These are phyloP conservation scores for Saccharomyces hybrid DNA, from an alignment of 1,139 yeast species.

Conservation along the genomic window DNA sequence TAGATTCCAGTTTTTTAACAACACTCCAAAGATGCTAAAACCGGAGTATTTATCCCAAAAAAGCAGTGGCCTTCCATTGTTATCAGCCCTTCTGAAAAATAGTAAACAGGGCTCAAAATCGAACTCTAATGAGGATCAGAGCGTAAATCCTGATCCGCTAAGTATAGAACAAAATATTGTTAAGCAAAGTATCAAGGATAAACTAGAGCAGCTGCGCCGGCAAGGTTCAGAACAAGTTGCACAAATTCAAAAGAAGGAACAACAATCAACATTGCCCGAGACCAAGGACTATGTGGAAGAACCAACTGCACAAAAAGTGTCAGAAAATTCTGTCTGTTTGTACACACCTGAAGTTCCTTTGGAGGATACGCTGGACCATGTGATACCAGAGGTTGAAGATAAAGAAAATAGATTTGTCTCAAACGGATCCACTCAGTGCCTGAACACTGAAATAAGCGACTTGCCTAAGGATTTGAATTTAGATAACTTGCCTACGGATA, in stretches of 20 bases:
- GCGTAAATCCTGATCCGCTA: not conserved
- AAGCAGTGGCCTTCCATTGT: conserved; percentile 16
- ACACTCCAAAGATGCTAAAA: conserved; percentile 25
- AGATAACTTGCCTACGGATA: conserved; percentile 18
- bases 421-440: not conserved
- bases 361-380: not conserved
- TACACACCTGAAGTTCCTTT: not conserved
- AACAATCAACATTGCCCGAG: not conserved
- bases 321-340: not conserved
- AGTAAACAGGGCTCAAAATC: conserved; percentile 3
- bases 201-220: conserved; percentile 19
- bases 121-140: not conserved
- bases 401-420: not conserved
- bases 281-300: not conserved
- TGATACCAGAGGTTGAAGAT: not conserved
- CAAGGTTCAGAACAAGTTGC: conserved; percentile 5
- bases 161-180: conserved; percentile 3
- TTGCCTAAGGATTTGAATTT: conserved; percentile 13
- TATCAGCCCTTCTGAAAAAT: conserved; percentile 20
- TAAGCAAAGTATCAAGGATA: conserved; percentile 16
- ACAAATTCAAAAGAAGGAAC: not conserved
- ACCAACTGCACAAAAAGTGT: not conserved
- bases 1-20: conserved; percentile 15
- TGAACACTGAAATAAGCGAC: not conserved
- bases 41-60: conserved; percentile 22